These are phyloP conservation scores for Lagenidium giganteum DNA, from an alignment of 352 stramenopile genomes.

Conservation along the genomic window DNA sequence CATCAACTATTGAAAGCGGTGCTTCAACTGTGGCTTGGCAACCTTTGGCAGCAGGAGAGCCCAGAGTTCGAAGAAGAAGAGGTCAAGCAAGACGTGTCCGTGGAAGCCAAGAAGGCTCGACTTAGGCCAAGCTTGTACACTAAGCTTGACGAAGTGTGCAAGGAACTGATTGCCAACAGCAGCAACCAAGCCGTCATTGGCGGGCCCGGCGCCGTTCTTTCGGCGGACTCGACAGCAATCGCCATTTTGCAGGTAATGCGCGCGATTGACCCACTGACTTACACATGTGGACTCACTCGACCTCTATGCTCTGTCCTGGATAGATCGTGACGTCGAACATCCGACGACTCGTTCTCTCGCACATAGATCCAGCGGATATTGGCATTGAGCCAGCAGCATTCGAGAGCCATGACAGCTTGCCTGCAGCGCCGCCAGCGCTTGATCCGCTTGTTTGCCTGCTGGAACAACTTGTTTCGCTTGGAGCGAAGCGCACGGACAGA, in stretches of 20 bases:
- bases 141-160: too few species aligned
- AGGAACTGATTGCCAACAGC: too few species aligned
- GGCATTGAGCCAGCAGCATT: constrained; percentile 40
- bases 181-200: too few species aligned
- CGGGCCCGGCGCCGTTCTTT: constrained; percentile 19
- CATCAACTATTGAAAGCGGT: constrained; percentile 54
- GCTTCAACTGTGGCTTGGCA: constrained; percentile 13
- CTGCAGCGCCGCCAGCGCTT: constrained; percentile 55
- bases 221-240: constrained; percentile 62
- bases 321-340: constrained; percentile 81
- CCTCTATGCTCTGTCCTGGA: background rate
- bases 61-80: too few species aligned
- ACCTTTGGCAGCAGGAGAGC: too few species aligned
- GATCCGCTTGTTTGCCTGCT: constrained; percentile 56
- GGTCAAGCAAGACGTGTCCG: too few species aligned
- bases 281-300: background rate
- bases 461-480: constrained; percentile 77
- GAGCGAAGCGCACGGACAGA: constrained; percentile 69
- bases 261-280: too few species aligned
- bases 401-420: constrained; percentile 35
- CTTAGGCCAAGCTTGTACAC: too few species aligned
- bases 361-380: constrained; percentile 68
- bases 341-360: constrained; percentile 72
- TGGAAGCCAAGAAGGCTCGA: too few species aligned
- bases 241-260: constrained; percentile 58